Evolutionary conservation across 208 protist genomes (phyloP), one percentile per base, ranked within the genome.

Genomic region (Leishmania lainsoni): DNA sequence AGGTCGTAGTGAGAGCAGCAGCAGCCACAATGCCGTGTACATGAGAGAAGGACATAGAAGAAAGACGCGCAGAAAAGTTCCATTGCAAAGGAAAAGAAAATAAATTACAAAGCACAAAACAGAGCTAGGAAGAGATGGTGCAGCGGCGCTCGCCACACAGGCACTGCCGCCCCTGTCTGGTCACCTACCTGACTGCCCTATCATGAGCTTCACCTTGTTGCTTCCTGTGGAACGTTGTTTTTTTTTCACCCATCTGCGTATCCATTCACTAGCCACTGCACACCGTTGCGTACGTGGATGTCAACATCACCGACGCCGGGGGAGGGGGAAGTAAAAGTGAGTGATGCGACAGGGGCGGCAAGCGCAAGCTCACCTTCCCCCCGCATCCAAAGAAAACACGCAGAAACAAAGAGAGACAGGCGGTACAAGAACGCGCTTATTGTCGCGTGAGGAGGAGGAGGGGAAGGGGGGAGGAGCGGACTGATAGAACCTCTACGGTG

Each of bases 321-420:
- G 8, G 20, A 66, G 29, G 14, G 14, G 58, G 26, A 58, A 20
- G 58, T 29, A n/a, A 63, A 63, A 9, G 29, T 20, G 9, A 12
- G 26, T 29, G 26, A n/a, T 66, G n/a, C 5, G 12, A 29, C 29
- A 35, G 4, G 61, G 17, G 29, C 14, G 61, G 2, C 29, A 66
- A 39, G 12, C 9, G 6, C 29, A 10, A 12, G 20, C 29, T 29
- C 14, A 35, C 61, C 2, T 2, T 4, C 42, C 42, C 42, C 3
- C 4, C 42, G 42, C 42, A 45, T 45, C 35, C 56, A 35, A 83
- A 80, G 20, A 76, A 73, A 48, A 59, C 16, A 71, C 16, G 51
- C 32, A 78, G 75, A 79, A 63, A 78, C 74, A 78, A 68, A 69
- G 56, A 81, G 70, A 63, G 6, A 61, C 56, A n/a, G 17, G 22